Conservation (phyloP, 164 flowering plant species). For the Hamamelis virginiana region DNA sequence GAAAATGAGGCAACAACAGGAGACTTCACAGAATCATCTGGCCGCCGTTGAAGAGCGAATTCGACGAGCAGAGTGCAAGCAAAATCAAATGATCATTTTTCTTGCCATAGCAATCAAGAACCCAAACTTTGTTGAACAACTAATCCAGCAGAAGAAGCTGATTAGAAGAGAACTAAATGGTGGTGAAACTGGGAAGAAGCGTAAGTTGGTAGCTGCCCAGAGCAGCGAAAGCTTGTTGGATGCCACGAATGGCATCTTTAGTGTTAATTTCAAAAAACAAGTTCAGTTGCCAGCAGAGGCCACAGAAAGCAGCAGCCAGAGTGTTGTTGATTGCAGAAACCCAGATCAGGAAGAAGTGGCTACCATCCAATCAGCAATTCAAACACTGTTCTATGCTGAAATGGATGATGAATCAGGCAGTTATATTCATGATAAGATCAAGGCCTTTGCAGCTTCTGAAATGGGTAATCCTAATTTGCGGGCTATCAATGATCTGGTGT, state of each 20-base stretch:
- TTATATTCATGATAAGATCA: conserved; percentile 7
- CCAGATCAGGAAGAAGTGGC: conserved; percentile 19
- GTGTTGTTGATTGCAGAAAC: not conserved
- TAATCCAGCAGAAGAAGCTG: conserved; percentile 29
- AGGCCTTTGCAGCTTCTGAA: conserved; percentile 1
- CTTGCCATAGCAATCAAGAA: conserved; percentile 39
- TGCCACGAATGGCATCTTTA: conserved; percentile 1
- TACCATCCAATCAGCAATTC: conserved; percentile 23
- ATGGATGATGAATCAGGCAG: conserved; percentile 15
- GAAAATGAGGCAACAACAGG: conserved; percentile 56
- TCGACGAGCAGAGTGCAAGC: conserved; percentile 41
- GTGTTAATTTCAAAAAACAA: conserved; percentile 5
- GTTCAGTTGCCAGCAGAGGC: no score
- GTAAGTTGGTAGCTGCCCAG: conserved; percentile 26
- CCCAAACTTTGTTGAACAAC: conserved; percentile 38
- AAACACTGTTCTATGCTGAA: conserved; percentile 11
- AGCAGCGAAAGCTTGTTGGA: conserved; percentile 23
- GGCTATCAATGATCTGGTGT: conserved; percentile 26
- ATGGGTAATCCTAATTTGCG: conserved; percentile 12
- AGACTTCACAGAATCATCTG: conserved; percentile 32
- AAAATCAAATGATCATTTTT: conserved; percentile 48
- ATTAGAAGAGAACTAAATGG: conserved; percentile 30
- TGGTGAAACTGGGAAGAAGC: conserved; percentile 30
- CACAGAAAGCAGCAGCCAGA: no score
- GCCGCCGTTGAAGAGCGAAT: conserved; percentile 41